Evolutionary conservation across 257 asterid genomes (phyloP).

Genomic region (Plantago elongata): DNA sequence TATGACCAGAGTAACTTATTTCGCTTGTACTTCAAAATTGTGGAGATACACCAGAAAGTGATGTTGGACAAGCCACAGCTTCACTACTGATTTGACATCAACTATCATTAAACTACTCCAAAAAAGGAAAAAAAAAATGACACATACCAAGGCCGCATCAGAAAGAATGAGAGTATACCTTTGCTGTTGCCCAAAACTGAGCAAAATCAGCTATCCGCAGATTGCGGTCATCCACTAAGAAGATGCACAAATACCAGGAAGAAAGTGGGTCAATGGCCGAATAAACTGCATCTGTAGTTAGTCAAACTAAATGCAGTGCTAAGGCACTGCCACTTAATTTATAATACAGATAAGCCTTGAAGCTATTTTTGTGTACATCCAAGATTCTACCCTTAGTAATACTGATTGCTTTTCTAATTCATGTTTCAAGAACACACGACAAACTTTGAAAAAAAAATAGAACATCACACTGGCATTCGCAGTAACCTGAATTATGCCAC

Average conservation of each 20-base stretch:
- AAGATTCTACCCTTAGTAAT: conserved; percentile 26
- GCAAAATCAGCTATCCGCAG: conserved; percentile 99
- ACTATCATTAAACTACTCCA: conserved; percentile 27
- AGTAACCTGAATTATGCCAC: conserved; percentile 21
- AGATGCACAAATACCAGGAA: conserved; percentile 96
- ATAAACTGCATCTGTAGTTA: conserved; percentile 93
- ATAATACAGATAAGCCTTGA: conserved; percentile 38
- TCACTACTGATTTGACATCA: conserved; percentile 20
- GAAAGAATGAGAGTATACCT: conserved; percentile 86
- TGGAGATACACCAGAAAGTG: conserved; percentile 18
- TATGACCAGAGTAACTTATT: conserved; percentile 2
- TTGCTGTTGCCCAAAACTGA: conserved; percentile 99
- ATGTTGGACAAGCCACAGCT: conserved; percentile 17
- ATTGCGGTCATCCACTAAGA: conserved; percentile 99
- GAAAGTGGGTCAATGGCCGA: conserved; percentile 93
- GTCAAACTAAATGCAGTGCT: conserved; percentile 82
- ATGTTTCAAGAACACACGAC: conserved; percentile 22
- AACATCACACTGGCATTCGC: conserved; percentile 21
- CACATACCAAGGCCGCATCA: conserved; percentile 43
- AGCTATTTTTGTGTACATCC: conserved; percentile 36
- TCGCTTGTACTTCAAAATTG: conserved; percentile 7
- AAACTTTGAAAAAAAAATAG: conserved; percentile 23
- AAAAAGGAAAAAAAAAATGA: conserved; percentile 34
- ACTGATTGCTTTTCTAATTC: conserved; percentile 25
- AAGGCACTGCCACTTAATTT: conserved; percentile 80